A percentile compares a stretch with the other conserved stretches of the same genome.
These are phyloP conservation scores for Boletus rex-veris DNA, from an alignment of 768 basidiomycete species.

Conservation along the genomic window DNA sequence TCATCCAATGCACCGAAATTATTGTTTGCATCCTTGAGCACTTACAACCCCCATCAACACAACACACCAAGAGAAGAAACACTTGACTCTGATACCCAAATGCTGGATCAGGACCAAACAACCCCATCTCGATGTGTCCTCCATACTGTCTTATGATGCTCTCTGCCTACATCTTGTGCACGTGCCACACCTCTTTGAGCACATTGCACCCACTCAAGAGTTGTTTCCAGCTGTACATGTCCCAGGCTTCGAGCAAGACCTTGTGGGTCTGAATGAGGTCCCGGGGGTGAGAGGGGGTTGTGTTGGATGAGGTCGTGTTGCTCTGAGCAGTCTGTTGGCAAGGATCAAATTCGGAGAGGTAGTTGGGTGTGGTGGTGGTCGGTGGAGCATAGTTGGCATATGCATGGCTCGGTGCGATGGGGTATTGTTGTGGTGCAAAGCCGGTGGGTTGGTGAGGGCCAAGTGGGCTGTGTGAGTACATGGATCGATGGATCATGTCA, in stretches of 20 bases:
- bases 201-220: conserved; percentile 57
- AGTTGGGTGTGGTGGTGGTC: conserved; percentile 14
- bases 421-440: conserved; percentile 51
- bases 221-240: conserved; percentile 69
- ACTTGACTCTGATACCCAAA: conserved; percentile 51
- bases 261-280: conserved; percentile 66
- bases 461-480: background rate
- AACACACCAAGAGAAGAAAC: too few relatives aligned
- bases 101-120: conserved; percentile 31
- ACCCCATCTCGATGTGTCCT: conserved; percentile 32
- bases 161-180: conserved; percentile 53
- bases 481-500: too few relatives aligned
- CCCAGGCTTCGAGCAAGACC: conserved; percentile 67
- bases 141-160: conserved; percentile 44
- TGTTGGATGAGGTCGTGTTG: background rate
- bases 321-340: conserved; percentile 13
- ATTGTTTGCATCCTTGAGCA: conserved; percentile 53
- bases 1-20: conserved; percentile 43
- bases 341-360: conserved; percentile 42
- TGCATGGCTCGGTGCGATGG: conserved; percentile 14
- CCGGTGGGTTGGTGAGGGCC: conserved; percentile 43
- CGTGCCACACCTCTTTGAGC: conserved; percentile 64
- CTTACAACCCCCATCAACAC: conserved; percentile 29
- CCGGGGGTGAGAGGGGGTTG: conserved; percentile 53
- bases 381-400: conserved; percentile 14